Evolutionary conservation across 441 rosid genomes (phyloP).

Genomic region (Flueggea neowawraea): DNA sequence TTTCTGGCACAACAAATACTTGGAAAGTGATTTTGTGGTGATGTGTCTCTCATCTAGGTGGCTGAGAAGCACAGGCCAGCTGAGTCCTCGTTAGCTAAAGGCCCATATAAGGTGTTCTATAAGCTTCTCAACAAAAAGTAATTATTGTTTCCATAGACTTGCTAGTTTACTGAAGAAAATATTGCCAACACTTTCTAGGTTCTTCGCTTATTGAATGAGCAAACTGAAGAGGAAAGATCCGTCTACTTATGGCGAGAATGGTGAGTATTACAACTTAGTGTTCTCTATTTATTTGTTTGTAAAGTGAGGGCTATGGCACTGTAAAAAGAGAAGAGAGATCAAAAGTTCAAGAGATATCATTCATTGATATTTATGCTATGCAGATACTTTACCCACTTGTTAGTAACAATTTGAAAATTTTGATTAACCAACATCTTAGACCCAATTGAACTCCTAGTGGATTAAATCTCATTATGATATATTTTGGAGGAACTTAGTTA

Average conservation of each 20-base stretch:
- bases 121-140: conserved; percentile 8
- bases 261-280: conserved; percentile 25
- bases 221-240: conserved; percentile 76
- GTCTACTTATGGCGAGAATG: conserved; percentile 88
- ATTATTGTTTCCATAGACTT: conserved; percentile 16
- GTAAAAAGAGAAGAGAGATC: no score
- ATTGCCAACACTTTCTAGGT: conserved; percentile 49
- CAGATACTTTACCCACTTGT: no score
- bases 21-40: conserved; percentile 15
- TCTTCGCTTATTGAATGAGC: conserved; percentile 90
- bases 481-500: conserved; percentile 2
- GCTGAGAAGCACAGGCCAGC: conserved; percentile 56
- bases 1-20: background rate
- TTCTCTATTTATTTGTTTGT: no score
- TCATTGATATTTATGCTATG: no score
- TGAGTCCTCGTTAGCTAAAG: conserved; percentile 33
- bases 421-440: no score
- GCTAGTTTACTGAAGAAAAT: conserved; percentile 17
- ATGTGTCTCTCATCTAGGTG: conserved; percentile 43
- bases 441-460: no score
- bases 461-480: no score
- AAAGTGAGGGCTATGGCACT: no score
- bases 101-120: conserved; percentile 67
- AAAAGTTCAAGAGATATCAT: no score
- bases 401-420: no score